These are phyloP conservation scores for Harringtonia lauricola DNA, from an alignment of 2,329 filamentous ascomycete genomes.

Conservation along the genomic window DNA sequence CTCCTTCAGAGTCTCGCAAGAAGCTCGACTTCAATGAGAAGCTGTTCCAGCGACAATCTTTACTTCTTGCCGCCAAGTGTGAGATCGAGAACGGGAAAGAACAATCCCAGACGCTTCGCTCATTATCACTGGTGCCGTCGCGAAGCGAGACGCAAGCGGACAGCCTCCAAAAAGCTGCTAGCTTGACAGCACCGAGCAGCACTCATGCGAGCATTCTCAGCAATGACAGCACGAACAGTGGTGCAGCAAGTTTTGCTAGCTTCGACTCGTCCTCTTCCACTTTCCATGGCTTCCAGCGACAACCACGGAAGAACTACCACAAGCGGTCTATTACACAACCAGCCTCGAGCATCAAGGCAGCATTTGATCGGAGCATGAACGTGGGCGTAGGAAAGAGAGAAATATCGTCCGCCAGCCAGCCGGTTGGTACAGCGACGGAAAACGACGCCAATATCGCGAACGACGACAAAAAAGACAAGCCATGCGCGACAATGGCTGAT, in stretches of 20 bases:
- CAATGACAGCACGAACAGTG: constrained; percentile 1
- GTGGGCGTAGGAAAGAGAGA: not conserved
- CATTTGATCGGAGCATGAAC: not conserved
- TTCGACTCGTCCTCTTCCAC: not conserved
- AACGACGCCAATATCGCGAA: not conserved
- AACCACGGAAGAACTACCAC: not conserved
- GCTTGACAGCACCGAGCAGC: not conserved
- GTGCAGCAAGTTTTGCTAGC: not conserved
- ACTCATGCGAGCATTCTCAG: constrained; percentile 3
- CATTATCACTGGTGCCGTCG: no score
- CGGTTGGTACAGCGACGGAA: not conserved
- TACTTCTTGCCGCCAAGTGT: constrained; percentile 9
- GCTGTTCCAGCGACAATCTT: constrained; percentile 11
- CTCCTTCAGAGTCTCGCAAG: constrained; percentile 8
- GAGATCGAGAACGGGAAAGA: constrained; percentile 4
- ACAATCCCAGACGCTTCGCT: not conserved
- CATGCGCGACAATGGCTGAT: constrained; percentile 5
- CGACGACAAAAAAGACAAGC: not conserved
- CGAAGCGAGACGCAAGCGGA: no score
- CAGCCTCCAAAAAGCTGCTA: no score
- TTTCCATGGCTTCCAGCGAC: not conserved
- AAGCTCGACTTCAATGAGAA: constrained; percentile 9
- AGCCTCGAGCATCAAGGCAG: not conserved
- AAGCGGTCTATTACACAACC: constrained; percentile 4
- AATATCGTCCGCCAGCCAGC: not conserved